Conservation (phyloP, 108 stramenopile genomes). For the Tribonema minus region DNA sequence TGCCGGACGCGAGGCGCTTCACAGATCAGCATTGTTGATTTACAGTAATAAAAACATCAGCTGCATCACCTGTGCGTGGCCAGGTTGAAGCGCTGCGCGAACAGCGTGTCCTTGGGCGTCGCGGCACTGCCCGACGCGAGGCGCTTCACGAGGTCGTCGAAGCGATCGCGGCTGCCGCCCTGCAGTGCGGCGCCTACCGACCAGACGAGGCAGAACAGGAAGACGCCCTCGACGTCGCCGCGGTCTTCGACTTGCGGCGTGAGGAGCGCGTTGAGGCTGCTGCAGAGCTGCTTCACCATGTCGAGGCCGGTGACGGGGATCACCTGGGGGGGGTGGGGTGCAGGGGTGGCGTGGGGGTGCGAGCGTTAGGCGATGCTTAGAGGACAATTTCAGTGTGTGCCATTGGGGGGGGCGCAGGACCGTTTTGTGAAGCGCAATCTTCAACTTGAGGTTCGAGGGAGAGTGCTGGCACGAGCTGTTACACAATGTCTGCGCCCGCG, state of each 20-base stretch:
- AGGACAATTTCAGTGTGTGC: no score
- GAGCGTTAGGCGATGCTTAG: no score
- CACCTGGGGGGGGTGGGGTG: no score
- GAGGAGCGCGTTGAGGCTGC: conserved; percentile 58
- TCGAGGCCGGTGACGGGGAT: conserved; percentile 60
- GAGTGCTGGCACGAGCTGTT: no score
- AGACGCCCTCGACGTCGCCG: conserved; percentile 52
- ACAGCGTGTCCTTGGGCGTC: conserved; percentile 52
- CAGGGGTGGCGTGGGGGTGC: no score
- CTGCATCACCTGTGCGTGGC: conserved; percentile 28
- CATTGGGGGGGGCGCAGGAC: no score
- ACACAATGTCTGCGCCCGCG: no score
- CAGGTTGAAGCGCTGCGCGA: conserved; percentile 52
- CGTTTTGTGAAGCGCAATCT: no score
- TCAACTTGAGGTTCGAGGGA: no score
- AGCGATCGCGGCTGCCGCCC: conserved; percentile 42
- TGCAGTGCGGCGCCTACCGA: conserved; percentile 59
- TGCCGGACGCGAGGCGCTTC: conserved; percentile 25
- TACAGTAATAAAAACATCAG: no score
- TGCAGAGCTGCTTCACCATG: conserved; percentile 67
- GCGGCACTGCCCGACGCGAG: conserved; percentile 19
- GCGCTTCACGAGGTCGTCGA: conserved; percentile 56
- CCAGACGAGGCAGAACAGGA: conserved; percentile 60
- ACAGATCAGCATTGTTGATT: no score
- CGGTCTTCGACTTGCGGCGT: conserved; percentile 23